phyloP scores from a whole-genome alignment of 2,329 filamentous ascomycete species.

The Colletotrichum musae region DNA sequence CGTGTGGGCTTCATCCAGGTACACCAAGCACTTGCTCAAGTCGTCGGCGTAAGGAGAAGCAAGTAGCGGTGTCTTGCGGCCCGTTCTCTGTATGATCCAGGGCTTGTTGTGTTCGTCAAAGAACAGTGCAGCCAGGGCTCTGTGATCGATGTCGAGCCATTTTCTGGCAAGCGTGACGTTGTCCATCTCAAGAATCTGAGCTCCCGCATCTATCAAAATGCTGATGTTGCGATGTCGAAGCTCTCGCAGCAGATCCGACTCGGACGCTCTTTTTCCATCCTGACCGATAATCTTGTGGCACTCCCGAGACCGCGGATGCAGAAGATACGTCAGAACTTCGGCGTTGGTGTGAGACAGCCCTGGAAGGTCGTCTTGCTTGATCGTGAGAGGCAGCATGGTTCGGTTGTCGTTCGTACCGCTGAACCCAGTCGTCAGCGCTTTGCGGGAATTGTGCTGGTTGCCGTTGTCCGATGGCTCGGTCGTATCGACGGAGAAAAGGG shows the following conservation, averaged over 20 bases:
- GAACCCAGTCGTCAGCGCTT: slow-evolving; percentile 74
- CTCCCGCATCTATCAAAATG: slow-evolving; percentile 75
- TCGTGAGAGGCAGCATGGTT: slow-evolving; percentile 71
- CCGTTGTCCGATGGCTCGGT: slow-evolving; percentile 27
- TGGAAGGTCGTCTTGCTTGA: slow-evolving; percentile 72
- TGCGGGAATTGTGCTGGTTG: neutral
- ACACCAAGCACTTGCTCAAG: slow-evolving; percentile 68
- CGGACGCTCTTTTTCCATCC: slow-evolving; percentile 52
- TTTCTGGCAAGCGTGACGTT: slow-evolving; percentile 63
- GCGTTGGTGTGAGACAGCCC: slow-evolving; percentile 73
- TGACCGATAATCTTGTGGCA: slow-evolving; percentile 55
- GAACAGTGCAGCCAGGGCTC: slow-evolving; percentile 66
- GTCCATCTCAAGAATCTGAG: slow-evolving; percentile 73
- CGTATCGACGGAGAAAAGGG: slow-evolving; percentile 53
- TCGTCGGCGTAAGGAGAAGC: slow-evolving; percentile 69
- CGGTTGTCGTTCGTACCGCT: slow-evolving; percentile 80
- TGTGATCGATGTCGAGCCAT: slow-evolving; percentile 65
- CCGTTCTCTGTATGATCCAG: slow-evolving; percentile 57
- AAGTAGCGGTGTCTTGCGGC: slow-evolving; percentile 59
- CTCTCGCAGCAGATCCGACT: slow-evolving; percentile 59
- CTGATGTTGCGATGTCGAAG: slow-evolving; percentile 57
- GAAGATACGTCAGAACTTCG: slow-evolving; percentile 71
- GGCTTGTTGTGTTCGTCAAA: slow-evolving; percentile 64
- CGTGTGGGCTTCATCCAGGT: slow-evolving; percentile 72
- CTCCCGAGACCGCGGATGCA: slow-evolving; percentile 64